These are phyloP conservation scores for Trichoderma cornu-damae DNA, from an alignment of 2,329 filamentous ascomycete species.

Conservation along the genomic window DNA sequence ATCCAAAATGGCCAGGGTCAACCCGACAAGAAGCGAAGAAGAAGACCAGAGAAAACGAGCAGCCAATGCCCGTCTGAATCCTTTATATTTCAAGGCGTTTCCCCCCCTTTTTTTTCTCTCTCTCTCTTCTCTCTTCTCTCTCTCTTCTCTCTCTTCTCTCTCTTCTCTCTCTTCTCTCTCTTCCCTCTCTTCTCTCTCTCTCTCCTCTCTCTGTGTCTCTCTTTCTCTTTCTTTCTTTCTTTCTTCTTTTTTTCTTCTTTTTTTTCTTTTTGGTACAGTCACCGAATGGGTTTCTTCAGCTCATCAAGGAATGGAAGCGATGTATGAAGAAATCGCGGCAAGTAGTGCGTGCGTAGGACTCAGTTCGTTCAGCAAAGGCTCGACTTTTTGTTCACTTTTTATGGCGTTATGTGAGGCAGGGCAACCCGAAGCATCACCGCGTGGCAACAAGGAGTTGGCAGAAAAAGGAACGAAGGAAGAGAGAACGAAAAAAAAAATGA, in stretches of 20 bases:
- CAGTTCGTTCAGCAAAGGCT: background rate
- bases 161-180: too few relatives aligned
- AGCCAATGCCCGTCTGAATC: slow-evolving; percentile 6
- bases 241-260: too few relatives aligned
- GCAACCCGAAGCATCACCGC: slow-evolving; percentile 1
- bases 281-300: background rate
- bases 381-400: background rate
- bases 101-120: too few relatives aligned
- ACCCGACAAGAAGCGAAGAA: slow-evolving; percentile 20
- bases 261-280: background rate
- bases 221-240: too few relatives aligned
- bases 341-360: background rate
- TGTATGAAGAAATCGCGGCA: background rate
- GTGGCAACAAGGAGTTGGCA: background rate
- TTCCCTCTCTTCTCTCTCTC: too few relatives aligned
- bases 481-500: slow-evolving; percentile 18
- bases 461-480: background rate
- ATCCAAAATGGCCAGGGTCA: slow-evolving; percentile 12
- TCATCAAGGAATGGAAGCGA: slow-evolving; percentile 11
- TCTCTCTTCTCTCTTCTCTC: too few relatives aligned
- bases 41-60: slow-evolving; percentile 20
- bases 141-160: too few relatives aligned
- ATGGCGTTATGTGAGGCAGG: slow-evolving; percentile 4
- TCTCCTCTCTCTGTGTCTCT: too few relatives aligned
- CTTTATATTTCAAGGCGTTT: background rate